These are phyloP conservation scores for Hysterium pulicare DNA, from an alignment of 2,329 filamentous ascomycete species.

Conservation along the genomic window DNA sequence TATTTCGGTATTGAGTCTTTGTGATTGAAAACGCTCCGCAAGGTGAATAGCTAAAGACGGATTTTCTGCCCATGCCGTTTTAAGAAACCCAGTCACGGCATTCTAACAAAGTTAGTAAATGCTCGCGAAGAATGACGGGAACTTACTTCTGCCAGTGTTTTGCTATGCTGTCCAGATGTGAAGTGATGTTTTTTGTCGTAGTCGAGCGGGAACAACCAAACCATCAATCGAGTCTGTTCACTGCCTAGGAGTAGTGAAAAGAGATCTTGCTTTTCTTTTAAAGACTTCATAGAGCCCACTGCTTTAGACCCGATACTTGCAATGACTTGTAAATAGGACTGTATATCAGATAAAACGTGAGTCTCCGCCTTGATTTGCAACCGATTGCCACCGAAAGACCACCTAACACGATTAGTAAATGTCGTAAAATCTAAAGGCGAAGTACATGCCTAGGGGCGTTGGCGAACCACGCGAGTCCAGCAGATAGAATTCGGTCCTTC, in stretches of 20 bases:
- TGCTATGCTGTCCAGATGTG: conserved; percentile 42
- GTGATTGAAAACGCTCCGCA: conserved; percentile 71
- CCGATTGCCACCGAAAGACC: conserved; percentile 94
- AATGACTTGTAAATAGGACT: conserved; percentile 62
- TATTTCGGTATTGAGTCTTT: conserved; percentile 69
- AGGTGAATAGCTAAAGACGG: conserved; percentile 87
- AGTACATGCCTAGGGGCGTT: conserved; percentile 61
- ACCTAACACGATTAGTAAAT: conserved; percentile 47
- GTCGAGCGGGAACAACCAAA: conserved; percentile 84
- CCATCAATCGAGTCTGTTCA: conserved; percentile 76
- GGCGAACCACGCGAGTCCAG: conserved; percentile 84
- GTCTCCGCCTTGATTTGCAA: conserved; percentile 92
- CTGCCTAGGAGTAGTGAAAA: conserved; percentile 76
- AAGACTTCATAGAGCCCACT: conserved; percentile 56
- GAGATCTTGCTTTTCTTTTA: conserved; percentile 80
- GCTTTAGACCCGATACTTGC: conserved; percentile 53
- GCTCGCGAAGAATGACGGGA: background rate
- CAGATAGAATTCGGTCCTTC: conserved; percentile 85
- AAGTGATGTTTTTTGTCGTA: conserved; percentile 56
- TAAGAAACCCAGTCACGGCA: conserved; percentile 62
- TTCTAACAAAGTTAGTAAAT: conserved; percentile 39
- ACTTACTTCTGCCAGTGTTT: conserved; percentile 39
- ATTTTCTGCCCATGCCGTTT: conserved; percentile 82
- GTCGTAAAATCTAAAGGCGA: background rate
- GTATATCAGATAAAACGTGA: conserved; percentile 73